Base-by-base conservation (phyloP, 2,329 filamentous ascomycete genomes). In the Penicillium glabrum region DNA sequence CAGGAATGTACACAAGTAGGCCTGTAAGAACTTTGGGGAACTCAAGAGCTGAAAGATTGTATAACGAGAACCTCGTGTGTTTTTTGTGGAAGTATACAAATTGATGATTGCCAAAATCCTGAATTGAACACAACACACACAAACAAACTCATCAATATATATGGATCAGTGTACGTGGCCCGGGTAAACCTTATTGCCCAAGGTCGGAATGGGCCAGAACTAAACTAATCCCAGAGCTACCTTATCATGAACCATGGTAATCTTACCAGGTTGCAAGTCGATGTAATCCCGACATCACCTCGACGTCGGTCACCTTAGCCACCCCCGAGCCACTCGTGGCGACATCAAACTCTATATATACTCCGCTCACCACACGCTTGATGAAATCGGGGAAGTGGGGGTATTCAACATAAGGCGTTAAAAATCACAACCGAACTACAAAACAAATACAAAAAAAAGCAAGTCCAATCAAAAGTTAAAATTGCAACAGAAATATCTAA, bases 301-400 rank as follows among this genome's bases (percentile, higher is more conserved):
- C 31, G 44, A 43, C 51, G 44, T 53, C n/a, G 33, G 16, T 11
- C n/a, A 41, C 39, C 19, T 13, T 21, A 23, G 39, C 19, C 39
- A 41, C 39, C 14, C 16, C 6, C 27, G 29, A 49, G 53, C 53
- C 53, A 55, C 53, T 16, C 23, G 53, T 55, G 53, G 53, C 53
- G 39, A 39, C 14, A 9, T 14, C n/a, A 16, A 44, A 51, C 37
- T 35, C 37, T 33, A 51, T 51, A 29, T 51, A 51, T 41, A 33
- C 23, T 26, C 8, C 8, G 31, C 16, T 27, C 35, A 50, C 13
- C 16, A 31, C 24, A 47, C 9, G 3, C 23, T 50, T 26, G 11
- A 24, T 33, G 11, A 3, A 50, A 37, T 27, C 31, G 46, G 46
- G 47, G 47, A 35, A 23, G 47, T 23, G 16, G 33, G 33, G 23